A percentile compares a stretch with the other conserved stretches of the same genome.
phyloP scores from a whole-genome alignment of 2,329 filamentous ascomycete species.

The Penicillium sp. region DNA sequence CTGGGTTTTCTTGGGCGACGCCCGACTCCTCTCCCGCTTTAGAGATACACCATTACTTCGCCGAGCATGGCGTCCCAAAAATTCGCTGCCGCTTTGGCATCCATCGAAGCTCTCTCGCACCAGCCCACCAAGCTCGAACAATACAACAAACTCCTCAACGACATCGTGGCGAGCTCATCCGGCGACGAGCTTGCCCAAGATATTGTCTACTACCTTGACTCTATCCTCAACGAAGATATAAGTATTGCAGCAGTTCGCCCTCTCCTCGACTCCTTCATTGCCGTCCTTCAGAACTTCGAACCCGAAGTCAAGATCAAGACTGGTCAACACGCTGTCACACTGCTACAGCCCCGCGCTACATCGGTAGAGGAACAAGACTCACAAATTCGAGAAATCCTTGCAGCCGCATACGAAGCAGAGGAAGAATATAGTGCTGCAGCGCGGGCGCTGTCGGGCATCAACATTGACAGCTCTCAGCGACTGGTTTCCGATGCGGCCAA shows the following conservation, averaged over 20 bases:
- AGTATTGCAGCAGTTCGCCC: conserved; percentile 75
- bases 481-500: conserved; percentile 80
- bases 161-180: conserved; percentile 52
- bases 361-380: conserved; percentile 86
- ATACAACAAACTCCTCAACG: conserved; percentile 60
- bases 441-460: conserved; percentile 75
- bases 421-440: conserved; percentile 82
- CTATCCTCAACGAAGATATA: conserved; percentile 69
- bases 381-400: conserved; percentile 75
- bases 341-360: conserved; percentile 66
- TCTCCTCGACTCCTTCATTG: conserved; percentile 70
- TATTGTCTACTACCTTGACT: conserved; percentile 67
- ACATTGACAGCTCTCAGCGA: conserved; percentile 85
- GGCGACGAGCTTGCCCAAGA: conserved; percentile 57
- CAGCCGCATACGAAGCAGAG: conserved; percentile 76
- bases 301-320: conserved; percentile 71
- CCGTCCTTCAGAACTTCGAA: conserved; percentile 55
- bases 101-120: conserved; percentile 52
- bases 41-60: background rate
- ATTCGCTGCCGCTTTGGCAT: conserved; percentile 51
- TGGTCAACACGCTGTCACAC: conserved; percentile 69
- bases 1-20: background rate
- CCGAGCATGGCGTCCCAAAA: conserved; percentile 52
- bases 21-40: background rate
- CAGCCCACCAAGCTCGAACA: conserved; percentile 55